Evolutionary conservation across 345 rosid species (phyloP), one percentile per base, ranked within the genome.

Genomic region (Geranium rotundifolium): DNA sequence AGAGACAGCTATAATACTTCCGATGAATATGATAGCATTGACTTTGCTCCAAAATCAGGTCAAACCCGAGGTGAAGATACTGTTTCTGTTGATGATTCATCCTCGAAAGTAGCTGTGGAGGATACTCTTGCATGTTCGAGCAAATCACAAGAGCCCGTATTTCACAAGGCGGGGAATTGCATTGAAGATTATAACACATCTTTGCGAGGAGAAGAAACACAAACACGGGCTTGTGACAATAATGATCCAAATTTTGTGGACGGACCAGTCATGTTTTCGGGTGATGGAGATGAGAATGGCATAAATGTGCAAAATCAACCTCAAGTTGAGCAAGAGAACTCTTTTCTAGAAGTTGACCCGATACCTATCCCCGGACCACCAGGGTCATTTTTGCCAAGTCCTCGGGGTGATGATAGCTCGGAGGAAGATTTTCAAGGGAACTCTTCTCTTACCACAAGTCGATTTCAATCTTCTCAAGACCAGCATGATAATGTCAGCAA

Each of bases 351-450:
- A 72, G 89, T 92, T 67, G 98, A 92, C 76, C 88, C 91, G 7
- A 92, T 92, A 71, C 95, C 89, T 34, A 92, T 92, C 58, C 98
- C 98, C 14, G 98, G 98, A 55, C 98, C 98, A 59, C 98, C 98
- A 0, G 98, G 98, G 4, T 92, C 98, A 18, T 89, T 87, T 79
- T 77, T 92, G 77, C 97, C 98, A 0, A 92, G 98, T 75, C 98
- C 98, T 34, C 75, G 95, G 50, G 97, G 82, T 69, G 80, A 34
- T 86, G 87, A 78, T 34, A 34, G 87, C 31, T 86, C 86, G 0
- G 99, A 90, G 62, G 99, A 93, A 63, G 99, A 93, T 63, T 85
- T 83, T 76, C 91, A 80, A 76, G 97, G 95, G 56, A 93, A 88
- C 76, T 90, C 99, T 3, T 93, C 99, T 2, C 71, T 86, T 57